These are phyloP conservation scores for Boletus holoroseus DNA, from an alignment of 1,284 basidiomycete genomes.

Conservation along the genomic window DNA sequence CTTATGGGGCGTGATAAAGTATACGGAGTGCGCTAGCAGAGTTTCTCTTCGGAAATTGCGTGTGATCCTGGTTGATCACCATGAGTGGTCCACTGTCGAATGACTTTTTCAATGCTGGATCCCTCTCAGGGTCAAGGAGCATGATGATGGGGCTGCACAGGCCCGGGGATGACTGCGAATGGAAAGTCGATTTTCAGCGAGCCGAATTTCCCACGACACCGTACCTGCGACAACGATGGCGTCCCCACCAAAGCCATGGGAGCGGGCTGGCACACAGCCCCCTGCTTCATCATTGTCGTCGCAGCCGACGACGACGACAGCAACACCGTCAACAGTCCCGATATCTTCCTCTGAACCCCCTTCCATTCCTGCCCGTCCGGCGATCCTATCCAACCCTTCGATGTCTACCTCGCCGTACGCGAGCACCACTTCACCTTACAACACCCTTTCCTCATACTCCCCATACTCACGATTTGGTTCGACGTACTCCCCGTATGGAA, in stretches of 20 bases:
- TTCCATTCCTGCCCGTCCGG: constrained; percentile 39
- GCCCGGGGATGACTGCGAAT: neutral
- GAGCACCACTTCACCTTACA: constrained; percentile 31
- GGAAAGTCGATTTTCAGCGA: neutral
- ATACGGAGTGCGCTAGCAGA: no score
- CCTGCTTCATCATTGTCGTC: constrained; percentile 24
- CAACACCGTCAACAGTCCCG: constrained; percentile 19
- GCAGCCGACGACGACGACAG: constrained; percentile 17
- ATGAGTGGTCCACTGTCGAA: no score
- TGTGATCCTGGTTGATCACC: no score
- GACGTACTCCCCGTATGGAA: constrained; percentile 34
- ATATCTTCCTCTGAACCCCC: constrained; percentile 22
- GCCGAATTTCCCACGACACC: constrained; percentile 17
- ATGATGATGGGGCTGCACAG: no score
- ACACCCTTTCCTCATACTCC: constrained; percentile 29
- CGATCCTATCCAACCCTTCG: constrained; percentile 34
- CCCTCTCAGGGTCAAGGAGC: neutral
- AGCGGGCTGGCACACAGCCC: constrained; percentile 47
- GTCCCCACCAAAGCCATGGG: constrained; percentile 85
- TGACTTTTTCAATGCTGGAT: neutral
- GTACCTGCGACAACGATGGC: constrained; percentile 42
- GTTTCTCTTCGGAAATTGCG: no score
- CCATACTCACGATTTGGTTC: constrained; percentile 47
- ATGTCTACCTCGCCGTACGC: constrained; percentile 30
- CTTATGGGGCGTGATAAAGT: no score